These are phyloP conservation scores for Paecilomyces fulvus DNA, from an alignment of 2,329 filamentous ascomycete genomes.

Conservation along the genomic window DNA sequence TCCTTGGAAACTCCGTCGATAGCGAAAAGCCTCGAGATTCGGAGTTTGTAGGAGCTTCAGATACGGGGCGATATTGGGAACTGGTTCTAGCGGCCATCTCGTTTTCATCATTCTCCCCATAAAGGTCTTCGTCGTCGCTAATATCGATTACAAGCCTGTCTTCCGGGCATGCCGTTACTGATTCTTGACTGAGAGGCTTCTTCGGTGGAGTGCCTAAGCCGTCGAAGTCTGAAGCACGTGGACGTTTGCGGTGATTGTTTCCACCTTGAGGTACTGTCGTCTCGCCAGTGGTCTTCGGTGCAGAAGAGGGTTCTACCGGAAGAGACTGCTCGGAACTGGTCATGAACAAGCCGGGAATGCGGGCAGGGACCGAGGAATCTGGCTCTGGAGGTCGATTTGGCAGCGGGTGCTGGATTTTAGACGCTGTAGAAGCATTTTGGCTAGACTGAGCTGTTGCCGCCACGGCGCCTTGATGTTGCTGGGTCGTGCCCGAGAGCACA, in stretches of 20 bases:
- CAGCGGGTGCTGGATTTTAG: slow-evolving; percentile 26
- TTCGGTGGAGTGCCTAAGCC: slow-evolving; percentile 46
- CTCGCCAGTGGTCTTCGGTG: slow-evolving; percentile 11
- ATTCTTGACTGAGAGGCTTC: slow-evolving; percentile 36
- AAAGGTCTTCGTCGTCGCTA: slow-evolving; percentile 59
- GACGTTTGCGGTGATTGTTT: slow-evolving; percentile 43
- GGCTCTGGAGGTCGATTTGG: slow-evolving; percentile 28
- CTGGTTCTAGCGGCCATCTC: slow-evolving; percentile 21
- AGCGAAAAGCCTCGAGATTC: slow-evolving; percentile 37
- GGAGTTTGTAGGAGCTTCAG: slow-evolving; percentile 17
- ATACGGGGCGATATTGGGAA: neutral
- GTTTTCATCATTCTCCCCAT: slow-evolving; percentile 21
- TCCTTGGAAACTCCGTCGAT: slow-evolving; percentile 34
- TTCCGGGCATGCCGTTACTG: slow-evolving; percentile 43
- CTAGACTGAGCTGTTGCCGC: neutral
- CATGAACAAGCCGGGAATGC: slow-evolving; percentile 49
- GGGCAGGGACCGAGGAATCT: slow-evolving; percentile 20
- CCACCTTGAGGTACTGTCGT: slow-evolving; percentile 13
- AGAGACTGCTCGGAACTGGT: slow-evolving; percentile 14
- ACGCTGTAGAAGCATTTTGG: neutral
- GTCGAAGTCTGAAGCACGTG: slow-evolving; percentile 63
- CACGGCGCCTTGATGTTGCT: neutral
- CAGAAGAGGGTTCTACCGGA: slow-evolving; percentile 3
- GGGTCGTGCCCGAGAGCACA: neutral
- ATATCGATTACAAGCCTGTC: slow-evolving; percentile 72